Base-by-base conservation (phyloP, 176 grass and related monocot species). In the Carex kokanica region DNA sequence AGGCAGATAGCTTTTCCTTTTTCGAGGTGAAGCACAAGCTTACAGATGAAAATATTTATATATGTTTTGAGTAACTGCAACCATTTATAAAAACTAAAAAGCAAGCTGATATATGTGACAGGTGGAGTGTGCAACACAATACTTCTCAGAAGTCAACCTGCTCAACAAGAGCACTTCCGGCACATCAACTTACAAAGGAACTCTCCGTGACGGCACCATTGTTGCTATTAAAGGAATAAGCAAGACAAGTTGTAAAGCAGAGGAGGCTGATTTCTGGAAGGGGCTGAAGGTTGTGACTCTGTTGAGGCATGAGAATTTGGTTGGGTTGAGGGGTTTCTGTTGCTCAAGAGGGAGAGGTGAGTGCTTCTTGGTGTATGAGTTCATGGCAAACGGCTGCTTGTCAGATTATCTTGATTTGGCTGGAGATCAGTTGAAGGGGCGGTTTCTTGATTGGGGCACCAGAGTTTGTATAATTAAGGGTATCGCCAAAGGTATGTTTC, bases 181-280 rank as follows among this genome's bases (percentile, higher is more conserved):
- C 14, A 65, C 87, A 2, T 90, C 92, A 14, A 86, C 90, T 1
- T 88, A 90, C 23, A 89, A 87, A 61, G 92, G 92, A 21, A 83
- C 85, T 1, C 88, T 94, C 84, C 85, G 92, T 0, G 92, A 94
- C 1, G 92, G 86, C 14, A 84, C 86, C 5, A 74, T 52, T 8
- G 92, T 94, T 14, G 90, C 86, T 5, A 75, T 94, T 2, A 92
- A 94, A 85, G 89, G 92, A 83, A 94, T 94, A 86, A 92, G 60
- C 84, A 94, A 91, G 83, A 94, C 90, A 82, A 94, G 92, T 82
- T 94, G 92, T 75, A 94, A 88, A 78, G 79, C 90, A 0, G 92
- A 94, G 55, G 92, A 94, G 52, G 88, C 92, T 3, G 90, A 92
- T 45, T 94, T 94, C 80, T 45, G 91, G 80, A 91, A 84, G 51